Conservation (phyloP, 2,329 filamentous ascomycete species). For the Zymoseptoria tritici region DNA sequence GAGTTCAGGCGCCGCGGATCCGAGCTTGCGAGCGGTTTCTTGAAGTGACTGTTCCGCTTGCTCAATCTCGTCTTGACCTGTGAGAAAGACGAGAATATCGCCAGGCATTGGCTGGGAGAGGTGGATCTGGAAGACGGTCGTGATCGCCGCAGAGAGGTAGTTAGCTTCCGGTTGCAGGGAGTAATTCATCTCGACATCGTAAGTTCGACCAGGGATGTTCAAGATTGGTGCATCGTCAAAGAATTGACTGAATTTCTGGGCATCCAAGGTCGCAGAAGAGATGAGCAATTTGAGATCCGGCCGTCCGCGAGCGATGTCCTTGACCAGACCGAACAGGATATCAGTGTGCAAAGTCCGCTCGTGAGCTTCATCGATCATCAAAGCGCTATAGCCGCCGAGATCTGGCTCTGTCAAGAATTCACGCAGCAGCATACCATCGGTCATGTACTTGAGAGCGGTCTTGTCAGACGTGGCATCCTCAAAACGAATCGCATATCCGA, state of each 20-base stretch:
- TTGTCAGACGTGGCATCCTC: slow-evolving; percentile 88
- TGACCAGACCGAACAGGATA: slow-evolving; percentile 78
- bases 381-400: slow-evolving; percentile 69
- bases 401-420: slow-evolving; percentile 87
- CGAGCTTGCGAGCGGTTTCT: slow-evolving; percentile 80
- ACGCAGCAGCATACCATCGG: slow-evolving; percentile 86
- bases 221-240: slow-evolving; percentile 92
- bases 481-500: slow-evolving; percentile 91
- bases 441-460: slow-evolving; percentile 92
- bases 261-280: slow-evolving; percentile 90
- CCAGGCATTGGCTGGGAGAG: slow-evolving; percentile 68
- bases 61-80: slow-evolving; percentile 94
- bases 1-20: slow-evolving; percentile 74
- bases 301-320: slow-evolving; percentile 75
- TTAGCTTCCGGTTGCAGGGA: slow-evolving; percentile 87
- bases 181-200: slow-evolving; percentile 87
- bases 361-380: slow-evolving; percentile 98
- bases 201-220: slow-evolving; percentile 83
- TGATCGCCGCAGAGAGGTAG: slow-evolving; percentile 83
- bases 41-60: slow-evolving; percentile 74
- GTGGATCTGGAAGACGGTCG: slow-evolving; percentile 92
- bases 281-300: slow-evolving; percentile 87
- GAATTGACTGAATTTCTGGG: slow-evolving; percentile 82
- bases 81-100: slow-evolving; percentile 90
- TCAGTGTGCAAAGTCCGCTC: slow-evolving; percentile 88